Conservation (phyloP, 345 rosid genomes). For the Ricinus communis region DNA sequence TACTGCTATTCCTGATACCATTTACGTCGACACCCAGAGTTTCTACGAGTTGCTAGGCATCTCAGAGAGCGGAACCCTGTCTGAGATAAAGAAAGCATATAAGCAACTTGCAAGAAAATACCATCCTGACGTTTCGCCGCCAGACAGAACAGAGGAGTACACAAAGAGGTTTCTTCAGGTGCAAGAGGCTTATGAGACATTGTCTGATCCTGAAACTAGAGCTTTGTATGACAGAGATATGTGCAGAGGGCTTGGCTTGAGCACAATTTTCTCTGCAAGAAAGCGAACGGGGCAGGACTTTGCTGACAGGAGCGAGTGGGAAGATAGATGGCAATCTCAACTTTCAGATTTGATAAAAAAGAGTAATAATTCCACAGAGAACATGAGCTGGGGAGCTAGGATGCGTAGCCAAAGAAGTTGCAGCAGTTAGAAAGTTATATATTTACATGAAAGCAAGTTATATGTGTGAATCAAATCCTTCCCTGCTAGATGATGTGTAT, state of each 20-base stretch:
- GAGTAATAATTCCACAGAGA: conserved; percentile 30
- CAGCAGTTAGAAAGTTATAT: too few species aligned
- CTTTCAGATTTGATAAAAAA: conserved; percentile 69
- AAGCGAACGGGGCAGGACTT: not conserved
- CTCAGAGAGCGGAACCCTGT: conserved; percentile 50
- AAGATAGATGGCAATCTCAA: conserved; percentile 47
- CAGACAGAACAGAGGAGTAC: conserved; percentile 65
- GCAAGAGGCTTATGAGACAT: conserved; percentile 37
- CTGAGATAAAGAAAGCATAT: conserved; percentile 83
- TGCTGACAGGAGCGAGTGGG: conserved; percentile 20
- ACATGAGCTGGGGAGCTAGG: conserved; percentile 83
- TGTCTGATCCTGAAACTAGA: conserved; percentile 29
- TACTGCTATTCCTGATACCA: not conserved
- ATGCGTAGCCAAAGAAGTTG: conserved; percentile 53
- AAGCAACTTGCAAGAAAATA: conserved; percentile 76
- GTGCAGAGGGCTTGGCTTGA: conserved; percentile 11
- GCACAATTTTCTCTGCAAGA: conserved; percentile 17
- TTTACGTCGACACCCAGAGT: not conserved
- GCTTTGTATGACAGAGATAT: conserved; percentile 29
- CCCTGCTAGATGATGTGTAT: too few species aligned
- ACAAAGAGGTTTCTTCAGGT: conserved; percentile 47
- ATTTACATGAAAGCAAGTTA: too few species aligned
- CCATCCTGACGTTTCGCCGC: conserved; percentile 91
- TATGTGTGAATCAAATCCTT: too few species aligned
- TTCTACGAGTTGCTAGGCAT: conserved; percentile 51